Conservation (phyloP, 139 green algal species). For the Zygnema circumcarinatum region DNA sequence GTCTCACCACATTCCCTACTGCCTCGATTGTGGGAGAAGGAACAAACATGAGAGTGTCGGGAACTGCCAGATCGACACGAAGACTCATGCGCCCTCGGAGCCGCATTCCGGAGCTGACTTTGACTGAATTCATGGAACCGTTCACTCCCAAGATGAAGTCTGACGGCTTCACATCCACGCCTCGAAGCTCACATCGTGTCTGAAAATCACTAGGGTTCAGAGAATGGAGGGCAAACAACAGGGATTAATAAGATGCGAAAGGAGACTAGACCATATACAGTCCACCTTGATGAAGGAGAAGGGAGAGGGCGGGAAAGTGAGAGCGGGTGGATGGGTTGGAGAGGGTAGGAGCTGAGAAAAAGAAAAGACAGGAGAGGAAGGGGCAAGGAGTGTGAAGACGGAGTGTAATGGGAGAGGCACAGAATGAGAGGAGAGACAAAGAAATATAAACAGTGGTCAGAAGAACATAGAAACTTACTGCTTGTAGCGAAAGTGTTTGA, state of each 20-base stretch:
- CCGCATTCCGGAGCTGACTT: background rate
- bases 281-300: background rate
- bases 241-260: background rate
- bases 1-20: background rate
- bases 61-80: background rate
- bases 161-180: background rate
- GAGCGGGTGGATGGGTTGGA: background rate
- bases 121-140: background rate
- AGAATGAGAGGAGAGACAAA: background rate
- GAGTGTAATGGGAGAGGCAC: background rate
- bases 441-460: background rate
- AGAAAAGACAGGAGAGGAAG: background rate
- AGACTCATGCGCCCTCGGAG: background rate
- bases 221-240: background rate
- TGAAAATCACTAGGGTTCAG: slow-evolving; percentile 3
- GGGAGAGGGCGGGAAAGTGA: background rate
- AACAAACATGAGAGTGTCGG: background rate
- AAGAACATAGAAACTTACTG: background rate
- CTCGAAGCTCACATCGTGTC: background rate
- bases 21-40: background rate
- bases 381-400: background rate
- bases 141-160: slow-evolving; percentile 23
- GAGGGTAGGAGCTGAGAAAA: background rate
- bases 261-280: background rate
- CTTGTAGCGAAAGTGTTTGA: background rate